Evolutionary conservation across 2,329 filamentous ascomycete genomes (phyloP), one percentile per base, ranked within the genome.

Genomic region (Venturia aucupariae): DNA sequence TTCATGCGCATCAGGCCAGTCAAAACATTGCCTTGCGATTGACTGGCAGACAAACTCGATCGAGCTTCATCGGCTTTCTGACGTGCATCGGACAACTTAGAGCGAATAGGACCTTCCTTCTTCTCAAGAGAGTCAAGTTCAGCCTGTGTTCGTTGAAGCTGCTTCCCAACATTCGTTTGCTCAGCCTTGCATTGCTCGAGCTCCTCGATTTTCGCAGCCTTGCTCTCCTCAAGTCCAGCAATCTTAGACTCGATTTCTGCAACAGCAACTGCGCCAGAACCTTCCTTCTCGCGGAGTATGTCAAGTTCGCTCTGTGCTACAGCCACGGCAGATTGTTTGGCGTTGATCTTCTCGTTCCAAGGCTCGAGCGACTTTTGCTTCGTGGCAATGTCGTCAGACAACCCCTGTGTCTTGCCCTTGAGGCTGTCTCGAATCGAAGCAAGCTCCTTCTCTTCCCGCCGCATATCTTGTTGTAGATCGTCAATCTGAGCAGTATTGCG

Each of bases 41-140:
- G 93, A 0, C 89, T 96, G 68, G 88, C 91, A 2, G 92, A 89
- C 60, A 99, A 82, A 73, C 89, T 97, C 4, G 92, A 92, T 67
- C 91, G 87, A 24, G 94, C 94, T 76, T 99, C 95, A 67, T 99
- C 94, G 5, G 94, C 94, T 78, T 96, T 97, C 74, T 97, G 92
- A 59, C 94, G 85, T 11, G 91, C 90, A 66, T 88, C 90, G 4
- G 94, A 97, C 41, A 99, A 85, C 75, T 93, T 91, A 30, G 88
- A 82, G 46, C 91, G 88, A 66, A 96, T 80, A 67, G 90, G 86
- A 15, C 92, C 90, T 73, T 97, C 94, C 73, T 90, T 89, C 57
- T 86, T 79, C 0, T 84, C 78, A 15, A 96, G 82, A 64, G 89
- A 85, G 60, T 87, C 82, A 39, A 96, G 78, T 70, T 96, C 89